phyloP scores from a whole-genome alignment of 179 eudicot genomes.

The Camellia oleifera region DNA sequence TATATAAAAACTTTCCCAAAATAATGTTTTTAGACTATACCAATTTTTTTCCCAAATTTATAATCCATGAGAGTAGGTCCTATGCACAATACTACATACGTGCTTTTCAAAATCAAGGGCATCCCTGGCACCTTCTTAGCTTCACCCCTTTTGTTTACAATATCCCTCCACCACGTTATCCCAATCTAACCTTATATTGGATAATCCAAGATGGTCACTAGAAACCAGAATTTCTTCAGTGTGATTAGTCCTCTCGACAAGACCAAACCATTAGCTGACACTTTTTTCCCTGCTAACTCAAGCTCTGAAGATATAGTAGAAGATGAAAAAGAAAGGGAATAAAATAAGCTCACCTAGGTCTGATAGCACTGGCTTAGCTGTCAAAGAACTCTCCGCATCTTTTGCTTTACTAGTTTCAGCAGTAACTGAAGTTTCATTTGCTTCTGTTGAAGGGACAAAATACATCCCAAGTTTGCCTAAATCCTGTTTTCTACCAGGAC shows the following conservation, averaged over 20 bases:
- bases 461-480: slow-evolving; percentile 31
- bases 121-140: too few species aligned
- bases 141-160: too few species aligned
- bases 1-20: too few species aligned
- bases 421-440: slow-evolving; percentile 21
- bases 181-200: neutral
- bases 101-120: too few species aligned
- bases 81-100: too few species aligned
- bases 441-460: slow-evolving; percentile 41
- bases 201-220: too few species aligned
- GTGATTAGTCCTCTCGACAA: too few species aligned
- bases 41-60: too few species aligned
- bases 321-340: neutral
- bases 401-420: slow-evolving; percentile 24
- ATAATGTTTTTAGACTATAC: too few species aligned
- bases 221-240: too few species aligned
- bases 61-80: too few species aligned
- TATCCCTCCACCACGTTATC: neutral
- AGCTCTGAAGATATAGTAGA: neutral
- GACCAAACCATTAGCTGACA: neutral
- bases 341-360: slow-evolving; percentile 61
- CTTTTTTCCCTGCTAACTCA: neutral
- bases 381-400: slow-evolving; percentile 20
- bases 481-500: slow-evolving; percentile 28
- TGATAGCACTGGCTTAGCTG: slow-evolving; percentile 42